Base-by-base conservation (phyloP, 139 green algal genomes). In the Ettlia oleoabundans region DNA sequence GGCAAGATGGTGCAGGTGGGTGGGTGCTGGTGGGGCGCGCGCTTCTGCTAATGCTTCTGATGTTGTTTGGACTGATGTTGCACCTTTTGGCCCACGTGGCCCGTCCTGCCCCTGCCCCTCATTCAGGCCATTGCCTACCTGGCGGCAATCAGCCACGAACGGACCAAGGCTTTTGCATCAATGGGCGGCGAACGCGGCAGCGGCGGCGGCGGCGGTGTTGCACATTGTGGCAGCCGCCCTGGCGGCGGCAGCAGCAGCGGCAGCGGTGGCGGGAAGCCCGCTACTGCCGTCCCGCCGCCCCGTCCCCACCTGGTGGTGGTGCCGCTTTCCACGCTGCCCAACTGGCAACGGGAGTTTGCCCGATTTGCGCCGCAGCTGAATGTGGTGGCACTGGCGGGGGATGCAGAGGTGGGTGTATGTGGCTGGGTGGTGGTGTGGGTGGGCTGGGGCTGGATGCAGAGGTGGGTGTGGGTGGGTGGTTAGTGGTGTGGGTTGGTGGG, bases 271-370 rank as follows among this genome's bases (percentile, higher is more conserved):
- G 47, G 47, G 13, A 15, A 58, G 47, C 47, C 47, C 47, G n/a
- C n/a, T n/a, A n/a, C 47, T 24, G 47, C 47, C 15, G 47, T 10
- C 55, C 15, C 55, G 21, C 55, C 55, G 7, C 8, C 24, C 19
- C 73, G 24, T 6, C 73, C 73, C 2, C 73, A 80, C 53, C 35
- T 80, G 7, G 73, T 68, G 22, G 53, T 80, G 7, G 73, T 80
- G 5, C 73, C 73, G 35, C 73, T 80, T 2, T 80, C 73, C 73
- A 80, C 73, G 2, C 35, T 80, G 53, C 73, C 73, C 52, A 68
- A 80, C 73, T 80, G 73, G 73, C 35, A 69, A 53, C 73, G 73
- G 6, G 73, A 80, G 73, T 65, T 80, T 66, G 73, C 73, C 26
- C 51, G 73, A 26, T 80, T 80, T 40, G 73, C 73, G 26, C 52